These are phyloP conservation scores for Parastagonospora nodorum DNA, from an alignment of 2,329 filamentous ascomycete genomes.

Conservation along the genomic window DNA sequence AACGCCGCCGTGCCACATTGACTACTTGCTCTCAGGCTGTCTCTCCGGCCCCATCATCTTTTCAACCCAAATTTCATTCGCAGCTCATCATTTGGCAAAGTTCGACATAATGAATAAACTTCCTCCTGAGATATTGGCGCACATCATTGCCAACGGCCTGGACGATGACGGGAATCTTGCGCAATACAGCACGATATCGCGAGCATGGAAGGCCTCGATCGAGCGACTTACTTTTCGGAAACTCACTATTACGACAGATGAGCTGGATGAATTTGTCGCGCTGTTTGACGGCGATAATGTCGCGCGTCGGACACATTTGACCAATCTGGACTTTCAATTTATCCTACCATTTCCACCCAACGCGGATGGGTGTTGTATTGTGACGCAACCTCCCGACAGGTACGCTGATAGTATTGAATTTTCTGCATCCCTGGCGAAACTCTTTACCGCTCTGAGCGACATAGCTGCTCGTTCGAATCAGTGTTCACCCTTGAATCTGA, in stretches of 20 bases:
- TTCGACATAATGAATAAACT: constrained; percentile 11
- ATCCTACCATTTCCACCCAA: constrained; percentile 1
- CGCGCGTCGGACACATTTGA: not conserved
- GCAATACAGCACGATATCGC: constrained; percentile 4
- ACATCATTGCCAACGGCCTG: constrained; percentile 3
- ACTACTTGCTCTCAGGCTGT: too few species aligned
- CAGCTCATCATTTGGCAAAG: not conserved
- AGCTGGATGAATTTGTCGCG: constrained; percentile 8
- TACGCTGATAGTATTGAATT: constrained; percentile 5
- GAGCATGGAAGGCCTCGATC: constrained; percentile 7
- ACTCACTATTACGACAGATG: constrained; percentile 1
- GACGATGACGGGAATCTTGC: not conserved
- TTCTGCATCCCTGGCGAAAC: constrained; percentile 1
- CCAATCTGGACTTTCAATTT: constrained; percentile 1
- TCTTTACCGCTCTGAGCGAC: constrained; percentile 4
- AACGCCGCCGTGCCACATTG: too few species aligned
- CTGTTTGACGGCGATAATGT: constrained; percentile 6
- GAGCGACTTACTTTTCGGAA: constrained; percentile 7
- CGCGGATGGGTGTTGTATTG: constrained; percentile 1
- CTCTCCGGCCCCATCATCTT: too few species aligned
- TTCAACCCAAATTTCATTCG: too few species aligned
- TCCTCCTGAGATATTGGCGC: constrained; percentile 5
- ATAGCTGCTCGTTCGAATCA: constrained; percentile 1
- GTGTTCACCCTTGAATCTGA: too few species aligned
- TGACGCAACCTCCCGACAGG: not conserved